phyloP scores from a whole-genome alignment of 2,329 filamentous ascomycete genomes.

The Beauveria asiatica region DNA sequence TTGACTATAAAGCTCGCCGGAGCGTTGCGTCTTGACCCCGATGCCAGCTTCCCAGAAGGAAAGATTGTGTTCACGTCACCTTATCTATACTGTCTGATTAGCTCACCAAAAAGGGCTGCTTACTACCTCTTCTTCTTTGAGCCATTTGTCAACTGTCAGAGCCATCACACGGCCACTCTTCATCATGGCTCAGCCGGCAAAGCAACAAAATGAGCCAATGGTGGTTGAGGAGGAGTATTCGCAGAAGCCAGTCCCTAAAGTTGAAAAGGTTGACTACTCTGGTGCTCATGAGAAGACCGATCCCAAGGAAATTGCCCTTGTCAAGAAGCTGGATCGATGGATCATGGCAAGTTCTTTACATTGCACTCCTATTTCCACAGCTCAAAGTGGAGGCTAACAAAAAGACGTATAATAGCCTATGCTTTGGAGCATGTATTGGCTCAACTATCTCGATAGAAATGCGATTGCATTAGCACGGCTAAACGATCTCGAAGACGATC shows the following conservation, averaged over 20 bases:
- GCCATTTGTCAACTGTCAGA: too few relatives aligned
- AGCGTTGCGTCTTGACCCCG: too few relatives aligned
- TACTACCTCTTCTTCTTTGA: not conserved
- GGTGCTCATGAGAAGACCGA: slow-evolving; percentile 31
- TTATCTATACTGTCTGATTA: not conserved
- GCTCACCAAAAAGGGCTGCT: too few relatives aligned
- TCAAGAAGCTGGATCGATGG: slow-evolving; percentile 29
- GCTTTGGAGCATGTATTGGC: slow-evolving; percentile 33
- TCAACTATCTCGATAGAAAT: slow-evolving; percentile 38
- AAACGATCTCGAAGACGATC: slow-evolving; percentile 17
- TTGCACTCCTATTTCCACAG: not conserved
- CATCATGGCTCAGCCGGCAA: not conserved
- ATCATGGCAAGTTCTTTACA: slow-evolving; percentile 23
- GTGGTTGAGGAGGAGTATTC: not conserved
- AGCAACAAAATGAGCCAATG: not conserved
- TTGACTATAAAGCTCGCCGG: not conserved
- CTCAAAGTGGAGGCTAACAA: not conserved
- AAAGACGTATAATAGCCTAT: slow-evolving; percentile 17
- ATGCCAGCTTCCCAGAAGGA: too few relatives aligned
- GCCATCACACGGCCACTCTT: not conserved
- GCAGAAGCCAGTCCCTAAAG: slow-evolving; percentile 14
- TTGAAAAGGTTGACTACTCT: slow-evolving; percentile 26
- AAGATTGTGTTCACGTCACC: not conserved
- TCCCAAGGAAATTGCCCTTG: slow-evolving; percentile 29
- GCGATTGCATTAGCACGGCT: slow-evolving; percentile 35